Evolutionary conservation across 1,284 basidiomycete genomes (phyloP), one percentile per base, ranked within the genome.

Genomic region (Moniliophthora roreri): DNA sequence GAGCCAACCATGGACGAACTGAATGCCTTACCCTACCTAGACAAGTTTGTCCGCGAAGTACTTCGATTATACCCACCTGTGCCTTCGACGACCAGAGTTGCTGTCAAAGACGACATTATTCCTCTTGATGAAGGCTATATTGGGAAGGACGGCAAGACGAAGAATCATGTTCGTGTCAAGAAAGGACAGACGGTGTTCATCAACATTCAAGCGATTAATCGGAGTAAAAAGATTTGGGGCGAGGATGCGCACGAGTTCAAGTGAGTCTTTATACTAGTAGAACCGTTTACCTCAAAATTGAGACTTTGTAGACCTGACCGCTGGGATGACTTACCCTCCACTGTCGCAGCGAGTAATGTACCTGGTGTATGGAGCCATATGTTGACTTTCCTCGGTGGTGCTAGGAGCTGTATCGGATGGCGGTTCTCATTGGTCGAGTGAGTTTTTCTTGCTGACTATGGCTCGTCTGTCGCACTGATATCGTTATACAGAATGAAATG

Each of bases 41-140:
- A 87, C 56, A 68, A 71, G 16, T 84, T 91, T 11, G 74, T 89
- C 2, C 79, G 84, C 24, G 92, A 95, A 67, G 75, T 77, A 0
- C 70, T 94, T 34, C 78, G 91, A 10, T 59, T 91, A 8, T 74
- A 86, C 59, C 60, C 83, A 0, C 88, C 89, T 2, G 85, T 89
- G 0, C 70, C 81, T 0, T 64, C 62, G 1, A 82, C 82, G 0
- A 63, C 77, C 18, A 79, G 90, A 4, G 68, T 76, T 8, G 76
- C 77, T 0, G 64, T 62, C 32, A 69, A 77, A 41, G 84, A 89
- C 55, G 80, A 84, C 37, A 63, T 82, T 2, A 62, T 91, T 16
- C 89, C 88, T 0, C 70, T 82, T 3, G 69, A 66, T 16, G 69
- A 63, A 16, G 78, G 77, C 1, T 70, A 75, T 42, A 70, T 61